These are phyloP conservation scores for Xylariales sp. DNA, from an alignment of 2,329 filamentous ascomycete species.

Conservation along the genomic window DNA sequence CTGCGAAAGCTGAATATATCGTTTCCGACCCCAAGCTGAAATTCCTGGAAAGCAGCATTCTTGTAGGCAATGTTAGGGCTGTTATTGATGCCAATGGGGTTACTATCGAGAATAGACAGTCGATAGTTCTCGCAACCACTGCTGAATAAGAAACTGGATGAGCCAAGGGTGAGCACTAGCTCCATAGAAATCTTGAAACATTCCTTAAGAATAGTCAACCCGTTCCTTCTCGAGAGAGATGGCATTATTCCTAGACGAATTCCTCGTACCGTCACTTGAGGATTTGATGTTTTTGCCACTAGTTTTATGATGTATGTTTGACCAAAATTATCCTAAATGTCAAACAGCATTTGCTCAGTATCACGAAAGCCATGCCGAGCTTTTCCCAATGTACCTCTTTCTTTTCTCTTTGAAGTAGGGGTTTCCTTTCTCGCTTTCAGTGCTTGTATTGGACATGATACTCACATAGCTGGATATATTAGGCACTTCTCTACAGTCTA, in stretches of 20 bases:
- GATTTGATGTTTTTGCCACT: background rate
- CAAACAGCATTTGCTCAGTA: background rate
- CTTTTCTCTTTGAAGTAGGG: background rate
- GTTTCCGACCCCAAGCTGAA: slow-evolving; percentile 10
- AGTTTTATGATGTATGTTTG: background rate
- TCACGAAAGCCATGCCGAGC: background rate
- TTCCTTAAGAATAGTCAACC: background rate
- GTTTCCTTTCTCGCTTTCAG: background rate
- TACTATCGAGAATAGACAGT: slow-evolving; percentile 9
- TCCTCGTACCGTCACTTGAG: background rate
- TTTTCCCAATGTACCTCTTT: background rate
- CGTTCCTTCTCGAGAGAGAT: background rate
- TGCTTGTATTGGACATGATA: background rate
- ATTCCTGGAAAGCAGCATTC: slow-evolving; percentile 9
- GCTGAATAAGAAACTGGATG: background rate
- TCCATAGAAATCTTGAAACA: background rate
- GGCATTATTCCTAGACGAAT: background rate
- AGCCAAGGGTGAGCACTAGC: background rate
- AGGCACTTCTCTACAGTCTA: background rate
- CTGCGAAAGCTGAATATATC: slow-evolving; percentile 7
- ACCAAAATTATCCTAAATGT: background rate
- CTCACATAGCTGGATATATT: background rate
- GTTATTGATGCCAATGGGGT: slow-evolving; percentile 9
- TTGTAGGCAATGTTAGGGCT: slow-evolving; percentile 9
- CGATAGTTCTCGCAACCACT: slow-evolving; percentile 5